A percentile compares a stretch with the other conserved stretches of the same genome.
phyloP scores from a whole-genome alignment of 768 basidiomycete species.

The Coprinopsis marcescibilis region DNA sequence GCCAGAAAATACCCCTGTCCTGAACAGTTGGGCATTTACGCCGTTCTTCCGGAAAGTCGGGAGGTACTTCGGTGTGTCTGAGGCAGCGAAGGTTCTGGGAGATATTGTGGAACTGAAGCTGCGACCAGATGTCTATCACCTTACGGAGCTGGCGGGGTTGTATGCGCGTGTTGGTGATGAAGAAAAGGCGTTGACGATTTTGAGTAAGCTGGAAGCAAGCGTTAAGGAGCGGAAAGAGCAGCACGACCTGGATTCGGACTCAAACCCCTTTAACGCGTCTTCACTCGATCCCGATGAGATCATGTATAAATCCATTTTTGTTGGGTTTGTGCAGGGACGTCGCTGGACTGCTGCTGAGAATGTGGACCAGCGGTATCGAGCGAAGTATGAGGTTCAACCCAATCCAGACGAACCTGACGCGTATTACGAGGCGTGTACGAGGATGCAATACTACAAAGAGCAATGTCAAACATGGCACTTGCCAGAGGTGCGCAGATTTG shows the following conservation, averaged over 20 bases:
- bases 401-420: neutral
- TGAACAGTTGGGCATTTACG: conserved; percentile 35
- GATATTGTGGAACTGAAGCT: conserved; percentile 50
- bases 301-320: neutral
- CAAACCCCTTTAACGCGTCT: neutral
- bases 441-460: neutral
- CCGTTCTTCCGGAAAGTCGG: conserved; percentile 46
- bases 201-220: conserved; percentile 27
- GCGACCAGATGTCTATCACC: conserved; percentile 39
- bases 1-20: neutral
- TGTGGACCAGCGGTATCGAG: neutral
- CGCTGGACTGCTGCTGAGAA: neutral
- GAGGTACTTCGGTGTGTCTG: conserved; percentile 20
- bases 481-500: too few relatives aligned
- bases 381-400: neutral
- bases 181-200: conserved; percentile 30
- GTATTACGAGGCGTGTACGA: neutral
- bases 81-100: conserved; percentile 35
- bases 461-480: too few relatives aligned
- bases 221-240: neutral
- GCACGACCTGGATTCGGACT: neutral
- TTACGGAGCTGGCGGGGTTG: conserved; percentile 42
- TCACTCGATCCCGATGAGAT: neutral
- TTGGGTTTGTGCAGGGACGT: neutral
- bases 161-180: conserved; percentile 38